Conservation (phyloP, 768 basidiomycete species). For the Leccinum variicolor region DNA sequence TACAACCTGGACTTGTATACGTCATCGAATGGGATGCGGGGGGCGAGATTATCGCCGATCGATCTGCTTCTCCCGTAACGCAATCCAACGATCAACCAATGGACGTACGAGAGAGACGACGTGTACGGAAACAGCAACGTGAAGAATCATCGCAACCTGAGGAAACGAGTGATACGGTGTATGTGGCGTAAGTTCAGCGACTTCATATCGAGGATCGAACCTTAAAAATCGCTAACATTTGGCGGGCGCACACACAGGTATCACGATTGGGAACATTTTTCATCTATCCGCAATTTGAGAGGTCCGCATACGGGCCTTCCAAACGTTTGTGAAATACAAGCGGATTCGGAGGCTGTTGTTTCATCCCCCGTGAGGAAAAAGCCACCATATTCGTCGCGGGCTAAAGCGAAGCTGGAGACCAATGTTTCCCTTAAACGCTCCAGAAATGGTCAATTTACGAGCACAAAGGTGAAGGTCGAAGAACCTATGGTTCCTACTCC, state of each 20-base stretch:
- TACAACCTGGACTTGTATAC: slow-evolving; percentile 89
- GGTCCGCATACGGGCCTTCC: slow-evolving; percentile 83
- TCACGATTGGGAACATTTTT: slow-evolving; percentile 95
- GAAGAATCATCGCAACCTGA: slow-evolving; percentile 22
- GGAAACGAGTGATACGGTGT: slow-evolving; percentile 47
- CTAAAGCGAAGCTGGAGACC: slow-evolving; percentile 24
- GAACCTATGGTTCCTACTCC: slow-evolving; percentile 23
- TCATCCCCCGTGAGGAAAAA: slow-evolving; percentile 36
- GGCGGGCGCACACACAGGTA: slow-evolving; percentile 46
- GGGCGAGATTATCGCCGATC: slow-evolving; percentile 36
- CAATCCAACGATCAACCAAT: slow-evolving; percentile 22
- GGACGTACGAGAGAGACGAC: slow-evolving; percentile 44
- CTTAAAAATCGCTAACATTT: slow-evolving; percentile 9
- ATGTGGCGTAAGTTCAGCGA: slow-evolving; percentile 73
- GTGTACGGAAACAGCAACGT: slow-evolving; percentile 37
- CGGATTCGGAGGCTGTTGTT: slow-evolving; percentile 29
- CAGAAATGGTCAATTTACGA: slow-evolving; percentile 24
- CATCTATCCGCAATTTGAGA: slow-evolving; percentile 81
- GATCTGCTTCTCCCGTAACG: slow-evolving; percentile 24
- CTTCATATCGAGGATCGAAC: slow-evolving; percentile 6
- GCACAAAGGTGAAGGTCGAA: slow-evolving; percentile 20
- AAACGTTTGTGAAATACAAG: slow-evolving; percentile 49
- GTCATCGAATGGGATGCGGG: slow-evolving; percentile 81
- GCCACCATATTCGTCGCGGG: slow-evolving; percentile 27
- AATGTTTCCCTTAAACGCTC: slow-evolving; percentile 16